These are phyloP conservation scores for Rhizopus sp. DNA, from an alignment of 371 early-diverging fungal species.

Conservation along the genomic window DNA sequence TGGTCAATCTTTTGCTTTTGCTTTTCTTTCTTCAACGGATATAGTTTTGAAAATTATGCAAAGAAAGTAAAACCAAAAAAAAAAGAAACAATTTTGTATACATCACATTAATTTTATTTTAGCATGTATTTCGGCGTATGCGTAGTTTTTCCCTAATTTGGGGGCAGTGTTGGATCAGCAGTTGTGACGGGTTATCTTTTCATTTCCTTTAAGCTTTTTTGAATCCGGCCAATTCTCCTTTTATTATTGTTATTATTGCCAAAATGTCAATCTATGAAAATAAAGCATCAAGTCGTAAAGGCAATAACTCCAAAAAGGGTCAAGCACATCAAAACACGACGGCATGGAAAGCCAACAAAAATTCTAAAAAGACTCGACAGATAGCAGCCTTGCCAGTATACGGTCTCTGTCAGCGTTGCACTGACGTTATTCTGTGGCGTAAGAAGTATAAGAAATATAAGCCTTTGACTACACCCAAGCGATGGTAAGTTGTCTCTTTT, in stretches of 20 bases:
- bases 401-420: conserved; percentile 89
- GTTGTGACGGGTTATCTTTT: conserved; percentile 7
- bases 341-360: conserved; percentile 87
- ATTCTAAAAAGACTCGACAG: conserved; percentile 74
- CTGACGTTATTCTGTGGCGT: conserved; percentile 88
- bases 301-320: conserved; percentile 69
- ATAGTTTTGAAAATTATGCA: no score
- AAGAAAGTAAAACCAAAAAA: no score
- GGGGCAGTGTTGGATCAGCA: background rate
- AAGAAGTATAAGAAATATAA: conserved; percentile 97
- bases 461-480: conserved; percentile 88
- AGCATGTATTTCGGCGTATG: no score
- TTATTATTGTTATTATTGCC: background rate
- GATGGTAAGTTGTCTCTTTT: conserved; percentile 63
- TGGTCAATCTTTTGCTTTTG: no score
- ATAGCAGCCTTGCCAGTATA: conserved; percentile 83
- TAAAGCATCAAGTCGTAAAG: conserved; percentile 56
- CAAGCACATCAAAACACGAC: conserved; percentile 91
- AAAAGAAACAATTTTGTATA: no score
- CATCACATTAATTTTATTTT: no score
- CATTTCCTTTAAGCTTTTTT: conserved; percentile 11
- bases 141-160: no score
- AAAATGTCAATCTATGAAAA: conserved; percentile 32
- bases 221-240: conserved; percentile 3
- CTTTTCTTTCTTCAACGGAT: no score